Evolutionary conservation across 768 basidiomycete species (phyloP).

Genomic region (Suillus clintonianus): DNA sequence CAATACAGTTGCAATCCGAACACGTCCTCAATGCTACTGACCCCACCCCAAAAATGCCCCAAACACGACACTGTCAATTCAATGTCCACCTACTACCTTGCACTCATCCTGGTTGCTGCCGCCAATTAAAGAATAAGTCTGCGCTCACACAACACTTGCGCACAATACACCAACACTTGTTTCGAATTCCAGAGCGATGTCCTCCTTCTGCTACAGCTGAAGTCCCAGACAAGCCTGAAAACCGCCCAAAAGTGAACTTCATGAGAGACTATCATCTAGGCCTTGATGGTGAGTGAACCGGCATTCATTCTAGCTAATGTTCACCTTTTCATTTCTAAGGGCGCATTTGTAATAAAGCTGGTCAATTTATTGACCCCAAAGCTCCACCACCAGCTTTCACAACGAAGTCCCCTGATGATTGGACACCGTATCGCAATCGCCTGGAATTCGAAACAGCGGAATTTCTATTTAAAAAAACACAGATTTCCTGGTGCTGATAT

Average conservation of each 20-base stretch:
- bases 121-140: not conserved
- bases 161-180: not conserved
- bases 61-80: not conserved
- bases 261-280: conserved; percentile 4
- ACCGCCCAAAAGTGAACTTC: too few species aligned
- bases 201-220: too few species aligned
- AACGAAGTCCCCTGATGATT: conserved; percentile 6
- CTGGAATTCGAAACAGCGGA: too few species aligned
- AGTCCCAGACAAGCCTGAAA: too few species aligned
- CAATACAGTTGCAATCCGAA: too few species aligned
- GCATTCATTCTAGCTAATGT: too few species aligned
- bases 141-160: conserved; percentile 5
- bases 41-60: too few species aligned
- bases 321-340: not conserved
- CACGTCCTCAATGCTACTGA: too few species aligned
- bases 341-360: conserved; percentile 4
- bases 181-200: too few species aligned
- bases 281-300: conserved; percentile 3
- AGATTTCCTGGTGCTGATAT: conserved; percentile 20
- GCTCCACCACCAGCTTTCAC: conserved; percentile 5
- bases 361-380: not conserved
- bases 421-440: conserved; percentile 16
- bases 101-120: not conserved
- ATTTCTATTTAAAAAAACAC: conserved; percentile 16
- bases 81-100: not conserved